Conservation (phyloP, 176 grass and related monocot species). For the Elaeis guineensis region DNA sequence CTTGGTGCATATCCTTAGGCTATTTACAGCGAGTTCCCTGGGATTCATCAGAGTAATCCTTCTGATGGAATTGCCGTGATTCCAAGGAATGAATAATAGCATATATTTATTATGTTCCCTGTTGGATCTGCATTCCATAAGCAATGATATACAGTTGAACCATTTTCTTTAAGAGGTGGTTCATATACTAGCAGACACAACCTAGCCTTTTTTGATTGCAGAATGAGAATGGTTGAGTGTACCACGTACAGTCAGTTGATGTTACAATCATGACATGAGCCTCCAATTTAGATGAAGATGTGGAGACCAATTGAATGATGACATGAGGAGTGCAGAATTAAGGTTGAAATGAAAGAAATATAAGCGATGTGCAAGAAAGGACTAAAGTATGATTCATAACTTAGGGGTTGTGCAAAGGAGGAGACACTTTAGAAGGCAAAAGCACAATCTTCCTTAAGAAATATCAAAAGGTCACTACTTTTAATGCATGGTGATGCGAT, state of each 20-base stretch:
- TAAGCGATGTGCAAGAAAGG: constrained; percentile 1
- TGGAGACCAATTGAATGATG: constrained; percentile 2
- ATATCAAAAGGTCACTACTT: constrained; percentile 50
- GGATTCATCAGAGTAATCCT: too few relatives aligned
- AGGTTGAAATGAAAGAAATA: neutral
- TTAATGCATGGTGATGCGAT: constrained; percentile 47
- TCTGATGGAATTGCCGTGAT: too few relatives aligned
- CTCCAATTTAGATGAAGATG: neutral
- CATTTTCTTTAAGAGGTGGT: neutral
- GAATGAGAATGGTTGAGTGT: neutral
- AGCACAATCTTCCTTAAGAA: constrained; percentile 24
- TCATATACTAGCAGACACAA: constrained; percentile 9
- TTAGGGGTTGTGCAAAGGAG: constrained; percentile 39
- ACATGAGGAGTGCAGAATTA: neutral
- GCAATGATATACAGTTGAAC: neutral
- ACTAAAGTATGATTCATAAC: constrained; percentile 36
- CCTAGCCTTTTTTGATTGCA: neutral
- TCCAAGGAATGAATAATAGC: too few relatives aligned
- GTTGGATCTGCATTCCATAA: neutral
- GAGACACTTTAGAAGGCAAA: constrained; percentile 29
- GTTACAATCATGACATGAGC: neutral
- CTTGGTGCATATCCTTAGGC: too few relatives aligned
- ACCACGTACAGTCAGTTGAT: neutral
- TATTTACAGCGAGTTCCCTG: too few relatives aligned
- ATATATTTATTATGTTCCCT: too few relatives aligned